These are phyloP conservation scores for Gnomoniopsis smithogilvyi DNA, from an alignment of 2,329 filamentous ascomycete species.

Conservation along the genomic window DNA sequence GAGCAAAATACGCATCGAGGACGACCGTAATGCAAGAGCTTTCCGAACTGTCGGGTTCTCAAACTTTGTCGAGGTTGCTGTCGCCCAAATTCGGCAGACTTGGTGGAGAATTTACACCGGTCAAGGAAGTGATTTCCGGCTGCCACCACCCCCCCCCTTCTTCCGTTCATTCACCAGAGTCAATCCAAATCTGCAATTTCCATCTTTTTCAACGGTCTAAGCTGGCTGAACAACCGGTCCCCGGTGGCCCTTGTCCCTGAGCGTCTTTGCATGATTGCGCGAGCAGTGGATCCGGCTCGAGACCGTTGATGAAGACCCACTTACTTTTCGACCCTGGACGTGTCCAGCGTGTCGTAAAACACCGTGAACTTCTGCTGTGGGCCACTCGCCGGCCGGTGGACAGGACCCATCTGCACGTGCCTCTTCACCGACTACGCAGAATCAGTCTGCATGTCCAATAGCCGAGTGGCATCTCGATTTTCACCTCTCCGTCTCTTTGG, in stretches of 20 bases:
- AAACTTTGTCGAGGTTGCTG: not conserved
- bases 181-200: no score
- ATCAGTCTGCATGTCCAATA: not conserved
- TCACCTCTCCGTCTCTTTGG: not conserved
- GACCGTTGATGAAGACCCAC: not conserved
- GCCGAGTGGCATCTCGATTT: not conserved
- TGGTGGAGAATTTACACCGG: not conserved
- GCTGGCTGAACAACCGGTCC: not conserved
- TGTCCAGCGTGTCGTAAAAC: not conserved
- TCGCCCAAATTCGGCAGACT: not conserved
- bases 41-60: not conserved
- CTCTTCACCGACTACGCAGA: conserved; percentile 7
- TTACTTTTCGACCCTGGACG: not conserved
- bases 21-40: not conserved
- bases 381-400: conserved; percentile 1
- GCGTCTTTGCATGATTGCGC: not conserved
- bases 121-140: not conserved
- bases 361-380: not conserved
- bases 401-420: conserved; percentile 5
- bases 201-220: not conserved
- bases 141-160: not conserved
- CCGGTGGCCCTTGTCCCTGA: not conserved
- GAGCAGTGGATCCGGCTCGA: not conserved
- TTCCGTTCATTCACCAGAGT: no score
- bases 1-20: not conserved